phyloP scores from a whole-genome alignment of 805 yeast genomes.

The Starmerella sp. region DNA sequence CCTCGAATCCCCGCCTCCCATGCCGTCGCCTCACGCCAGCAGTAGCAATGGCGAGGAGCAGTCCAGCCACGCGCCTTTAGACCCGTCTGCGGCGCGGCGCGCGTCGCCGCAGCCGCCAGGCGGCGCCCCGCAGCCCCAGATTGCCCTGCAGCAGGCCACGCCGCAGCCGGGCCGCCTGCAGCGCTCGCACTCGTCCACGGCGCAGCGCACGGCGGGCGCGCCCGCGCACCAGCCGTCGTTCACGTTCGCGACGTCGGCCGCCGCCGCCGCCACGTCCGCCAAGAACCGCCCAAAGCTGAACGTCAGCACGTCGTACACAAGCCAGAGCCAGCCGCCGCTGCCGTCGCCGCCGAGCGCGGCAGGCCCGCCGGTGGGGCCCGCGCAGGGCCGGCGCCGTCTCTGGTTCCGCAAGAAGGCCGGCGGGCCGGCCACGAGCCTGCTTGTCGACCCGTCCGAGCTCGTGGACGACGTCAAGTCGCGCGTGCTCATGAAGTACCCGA shows the following conservation, averaged over 20 bases:
- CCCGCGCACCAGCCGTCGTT: background rate
- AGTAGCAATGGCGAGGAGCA: too few species aligned
- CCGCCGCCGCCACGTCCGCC: background rate
- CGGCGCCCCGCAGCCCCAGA: background rate
- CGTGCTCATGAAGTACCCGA: slow-evolving; percentile 54
- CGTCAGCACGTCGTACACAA: background rate
- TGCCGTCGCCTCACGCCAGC: too few species aligned
- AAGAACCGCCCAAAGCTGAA: slow-evolving; percentile 1
- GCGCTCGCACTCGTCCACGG: background rate
- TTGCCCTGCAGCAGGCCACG: background rate
- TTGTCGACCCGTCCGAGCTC: slow-evolving; percentile 49
- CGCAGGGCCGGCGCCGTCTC: slow-evolving; percentile 8
- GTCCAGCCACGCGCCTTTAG: too few species aligned
- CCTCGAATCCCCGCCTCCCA: too few species aligned
- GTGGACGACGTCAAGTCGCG: slow-evolving; percentile 66
- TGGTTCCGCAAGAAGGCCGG: slow-evolving; percentile 24
- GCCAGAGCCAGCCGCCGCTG: background rate
- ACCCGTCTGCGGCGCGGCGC: too few species aligned
- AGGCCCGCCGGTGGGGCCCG: background rate
- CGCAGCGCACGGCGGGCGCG: background rate
- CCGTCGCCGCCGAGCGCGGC: slow-evolving; percentile 2
- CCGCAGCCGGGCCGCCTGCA: background rate
- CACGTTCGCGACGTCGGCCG: background rate
- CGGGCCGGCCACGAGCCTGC: slow-evolving; percentile 53
- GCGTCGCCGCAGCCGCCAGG: background rate